Evolutionary conservation across 805 yeast species (phyloP), one percentile per base, ranked within the genome.

Genomic region (Cyberlindnera xishuangbannaensis): DNA sequence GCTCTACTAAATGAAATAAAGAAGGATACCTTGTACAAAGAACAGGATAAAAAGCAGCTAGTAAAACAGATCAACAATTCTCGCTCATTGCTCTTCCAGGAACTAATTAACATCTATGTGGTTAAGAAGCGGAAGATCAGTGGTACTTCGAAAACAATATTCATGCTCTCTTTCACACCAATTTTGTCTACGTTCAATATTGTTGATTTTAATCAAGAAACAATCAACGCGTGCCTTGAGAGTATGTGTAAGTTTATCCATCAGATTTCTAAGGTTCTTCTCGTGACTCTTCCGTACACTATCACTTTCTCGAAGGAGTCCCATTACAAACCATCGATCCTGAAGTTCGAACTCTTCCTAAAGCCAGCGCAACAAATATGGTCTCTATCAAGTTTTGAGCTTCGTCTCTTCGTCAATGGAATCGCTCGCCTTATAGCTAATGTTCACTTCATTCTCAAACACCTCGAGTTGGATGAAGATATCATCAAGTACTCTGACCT

Each of bases 51-150:
- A 15, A 18, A 18, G 13, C 39, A 43, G 14, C 21, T 51, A 5
- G n/a, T 33, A 1, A 49, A 45, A 25, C 55, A 52, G 28, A 41
- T 49, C 5, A 31, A 43, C 14, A 45, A 42, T 23, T 49, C 51
- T 2, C 39, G 43, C 20, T 38, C 50, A 1, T 28, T 50, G 18
- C 31, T 49, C 5, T 50, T 36, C 24, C 54, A 52, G 27, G 56
- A 52, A 27, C 31, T 50, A 13, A 42, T 50, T 11, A 37, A 30
- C 16, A 24, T 52, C 10, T 49, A 49, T 25, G 27, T 39, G 2
- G 11, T 52, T 20, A 45, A 39, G 20, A 43, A 37, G 25, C 37
- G 44, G 25, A 49, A 40, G 27, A 32, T 43, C n/a, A 20, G 35
- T 6, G 45, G 36, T 8, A 34, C 40, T 2, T 17, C 32, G 6